A percentile compares a stretch with the other conserved stretches of the same genome.
Conservation (phyloP, 192 early-diverging fungal species). For the Dispira simplex region DNA sequence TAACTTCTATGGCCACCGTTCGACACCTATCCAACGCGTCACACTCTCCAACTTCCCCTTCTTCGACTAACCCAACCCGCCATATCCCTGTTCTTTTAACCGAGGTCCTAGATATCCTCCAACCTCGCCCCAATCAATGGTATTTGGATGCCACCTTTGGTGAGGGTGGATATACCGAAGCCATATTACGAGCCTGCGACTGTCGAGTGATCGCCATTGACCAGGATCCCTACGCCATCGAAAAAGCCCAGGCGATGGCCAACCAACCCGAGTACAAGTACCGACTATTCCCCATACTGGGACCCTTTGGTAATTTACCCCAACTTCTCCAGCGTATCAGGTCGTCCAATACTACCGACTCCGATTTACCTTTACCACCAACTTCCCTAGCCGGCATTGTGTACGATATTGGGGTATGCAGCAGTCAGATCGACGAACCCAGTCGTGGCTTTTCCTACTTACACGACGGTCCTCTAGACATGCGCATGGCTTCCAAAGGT, state of each 20-base stretch:
- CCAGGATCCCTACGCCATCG: slow-evolving; percentile 48
- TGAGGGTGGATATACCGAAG: slow-evolving; percentile 51
- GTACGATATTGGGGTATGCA: slow-evolving; percentile 60
- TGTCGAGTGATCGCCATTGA: slow-evolving; percentile 53
- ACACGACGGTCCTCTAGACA: slow-evolving; percentile 51
- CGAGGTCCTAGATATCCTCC: slow-evolving; percentile 25
- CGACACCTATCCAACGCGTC: no score
- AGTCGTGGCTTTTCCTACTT: slow-evolving; percentile 55
- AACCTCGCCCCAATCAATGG: slow-evolving; percentile 21
- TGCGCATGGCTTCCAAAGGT: slow-evolving; percentile 48
- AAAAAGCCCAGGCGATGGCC: slow-evolving; percentile 33
- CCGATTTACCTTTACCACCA: no score
- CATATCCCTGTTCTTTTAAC: slow-evolving; percentile 36
- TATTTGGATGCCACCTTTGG: slow-evolving; percentile 65
- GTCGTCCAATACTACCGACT: not conserved
- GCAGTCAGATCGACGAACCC: slow-evolving; percentile 44
- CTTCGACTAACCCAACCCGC: not conserved
- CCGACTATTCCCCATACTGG: slow-evolving; percentile 36
- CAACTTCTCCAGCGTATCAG: slow-evolving; percentile 17
- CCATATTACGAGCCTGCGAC: slow-evolving; percentile 29
- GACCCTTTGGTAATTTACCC: slow-evolving; percentile 40
- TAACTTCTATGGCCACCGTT: no score
- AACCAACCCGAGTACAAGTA: slow-evolving; percentile 19
- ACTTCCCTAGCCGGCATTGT: slow-evolving; percentile 43
- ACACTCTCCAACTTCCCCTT: not conserved